A percentile compares a stretch with the other conserved stretches of the same genome.
Conservation (phyloP, 352 stramenopile genomes). For the Pythium aquatile region DNA sequence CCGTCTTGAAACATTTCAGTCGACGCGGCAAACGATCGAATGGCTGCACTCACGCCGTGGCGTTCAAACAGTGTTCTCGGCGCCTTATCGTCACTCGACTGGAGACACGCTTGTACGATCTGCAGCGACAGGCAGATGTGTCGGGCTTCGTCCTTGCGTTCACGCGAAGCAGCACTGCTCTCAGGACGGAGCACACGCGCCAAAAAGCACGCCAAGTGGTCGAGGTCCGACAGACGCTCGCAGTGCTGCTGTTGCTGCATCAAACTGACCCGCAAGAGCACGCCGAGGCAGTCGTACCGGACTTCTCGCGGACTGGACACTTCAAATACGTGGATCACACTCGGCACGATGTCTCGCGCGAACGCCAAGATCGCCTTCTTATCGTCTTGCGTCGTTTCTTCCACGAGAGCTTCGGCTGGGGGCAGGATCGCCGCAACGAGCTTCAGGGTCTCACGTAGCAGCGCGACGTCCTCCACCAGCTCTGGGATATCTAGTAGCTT, state of each 20-base stretch:
- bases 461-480: conserved; percentile 41
- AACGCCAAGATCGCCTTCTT: conserved; percentile 30
- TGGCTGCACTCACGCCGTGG: conserved; percentile 47
- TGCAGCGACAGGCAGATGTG: conserved; percentile 44
- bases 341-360: conserved; percentile 43
- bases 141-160: conserved; percentile 30
- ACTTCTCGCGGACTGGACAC: conserved; percentile 44
- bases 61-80: conserved; percentile 45
- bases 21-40: conserved; percentile 45
- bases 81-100: conserved; percentile 1
- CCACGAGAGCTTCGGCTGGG: conserved; percentile 32
- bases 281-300: conserved; percentile 52
- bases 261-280: conserved; percentile 48
- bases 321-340: conserved; percentile 59
- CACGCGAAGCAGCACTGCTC: conserved; percentile 6
- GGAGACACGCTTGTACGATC: conserved; percentile 39
- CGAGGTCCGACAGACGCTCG: conserved; percentile 33
- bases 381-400: conserved; percentile 22
- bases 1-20: conserved; percentile 18
- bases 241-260: conserved; percentile 31
- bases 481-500: conserved; percentile 40
- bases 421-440: conserved; percentile 51
- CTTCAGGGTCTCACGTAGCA: conserved; percentile 59
- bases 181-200: conserved; percentile 54
- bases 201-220: conserved; percentile 49